Percentiles rank a stretch among this genome's conserved stretches.
These are phyloP conservation scores for Carex arenaria DNA, from an alignment of 202 grass and related monocot species.

Conservation along the genomic window DNA sequence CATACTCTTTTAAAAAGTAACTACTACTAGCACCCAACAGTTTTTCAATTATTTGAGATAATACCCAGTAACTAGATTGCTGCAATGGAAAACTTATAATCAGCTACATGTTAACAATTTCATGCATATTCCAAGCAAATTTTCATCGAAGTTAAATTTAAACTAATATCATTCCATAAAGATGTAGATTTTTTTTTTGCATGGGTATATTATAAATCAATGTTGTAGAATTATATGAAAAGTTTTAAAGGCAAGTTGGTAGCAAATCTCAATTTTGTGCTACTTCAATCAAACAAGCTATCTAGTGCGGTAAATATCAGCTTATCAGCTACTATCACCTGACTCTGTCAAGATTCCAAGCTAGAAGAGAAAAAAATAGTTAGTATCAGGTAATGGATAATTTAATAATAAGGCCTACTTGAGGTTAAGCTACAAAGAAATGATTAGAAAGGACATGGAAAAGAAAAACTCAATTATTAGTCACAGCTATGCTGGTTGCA, in stretches of 20 bases:
- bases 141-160: neutral
- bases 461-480: neutral
- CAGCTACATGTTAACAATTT: slow-evolving; percentile 10
- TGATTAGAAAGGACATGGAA: neutral
- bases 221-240: neutral
- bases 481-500: neutral
- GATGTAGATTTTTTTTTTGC: neutral
- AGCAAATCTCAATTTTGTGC: neutral
- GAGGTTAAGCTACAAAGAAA: neutral
- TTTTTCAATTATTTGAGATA: neutral
- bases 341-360: neutral
- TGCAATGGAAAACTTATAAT: neutral
- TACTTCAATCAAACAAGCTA: neutral
- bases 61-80: neutral
- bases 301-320: neutral
- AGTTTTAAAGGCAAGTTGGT: neutral
- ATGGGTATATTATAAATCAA: neutral
- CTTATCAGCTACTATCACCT: neutral
- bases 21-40: neutral
- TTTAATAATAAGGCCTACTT: neutral
- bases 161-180: neutral
- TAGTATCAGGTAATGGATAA: neutral
- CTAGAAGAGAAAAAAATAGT: neutral
- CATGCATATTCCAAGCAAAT: neutral
- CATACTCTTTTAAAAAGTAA: neutral